Conservation (phyloP, 106 monocot genomes). For the Iris macrosiphon region DNA sequence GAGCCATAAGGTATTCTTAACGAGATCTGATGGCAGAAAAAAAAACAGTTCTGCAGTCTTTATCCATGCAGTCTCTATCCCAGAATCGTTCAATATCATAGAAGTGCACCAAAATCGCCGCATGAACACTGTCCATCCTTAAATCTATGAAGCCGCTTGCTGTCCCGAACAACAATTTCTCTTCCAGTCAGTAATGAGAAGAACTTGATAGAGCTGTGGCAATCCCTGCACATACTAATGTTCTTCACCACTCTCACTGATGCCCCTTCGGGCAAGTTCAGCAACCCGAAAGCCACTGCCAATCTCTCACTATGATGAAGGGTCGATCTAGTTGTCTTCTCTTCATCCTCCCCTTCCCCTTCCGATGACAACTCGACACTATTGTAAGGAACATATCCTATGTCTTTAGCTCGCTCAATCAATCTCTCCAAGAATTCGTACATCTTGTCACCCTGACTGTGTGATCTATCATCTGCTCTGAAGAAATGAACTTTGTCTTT, state of each 20-base stretch:
- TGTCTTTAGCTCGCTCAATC: constrained; percentile 42
- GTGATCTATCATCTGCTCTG: constrained; percentile 54
- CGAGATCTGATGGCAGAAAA: too few relatives aligned
- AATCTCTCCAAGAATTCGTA: constrained; percentile 46
- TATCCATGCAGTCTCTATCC: too few relatives aligned
- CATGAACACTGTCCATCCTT: constrained; percentile 61
- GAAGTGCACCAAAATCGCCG: constrained; percentile 47
- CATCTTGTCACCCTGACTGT: constrained; percentile 32
- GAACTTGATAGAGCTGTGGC: constrained; percentile 50
- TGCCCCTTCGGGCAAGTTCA: constrained; percentile 33
- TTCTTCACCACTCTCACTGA: constrained; percentile 71
- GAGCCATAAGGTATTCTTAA: too few relatives aligned
- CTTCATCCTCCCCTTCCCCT: constrained; percentile 27
- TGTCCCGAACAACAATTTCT: constrained; percentile 70
- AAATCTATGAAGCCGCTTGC: constrained; percentile 73
- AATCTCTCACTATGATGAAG: constrained; percentile 68
- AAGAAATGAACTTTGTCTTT: constrained; percentile 62
- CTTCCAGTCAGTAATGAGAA: constrained; percentile 48
- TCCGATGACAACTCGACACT: constrained; percentile 19
- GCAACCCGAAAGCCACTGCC: constrained; percentile 63
- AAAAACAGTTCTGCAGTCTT: too few relatives aligned
- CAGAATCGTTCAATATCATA: too few relatives aligned
- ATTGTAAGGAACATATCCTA: constrained; percentile 46
- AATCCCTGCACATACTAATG: constrained; percentile 71
- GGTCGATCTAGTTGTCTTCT: constrained; percentile 9